Percentiles rank a stretch among this genome's conserved stretches.
phyloP scores from a whole-genome alignment of 371 early-diverging fungal genomes.

The Mortierella sp. region DNA sequence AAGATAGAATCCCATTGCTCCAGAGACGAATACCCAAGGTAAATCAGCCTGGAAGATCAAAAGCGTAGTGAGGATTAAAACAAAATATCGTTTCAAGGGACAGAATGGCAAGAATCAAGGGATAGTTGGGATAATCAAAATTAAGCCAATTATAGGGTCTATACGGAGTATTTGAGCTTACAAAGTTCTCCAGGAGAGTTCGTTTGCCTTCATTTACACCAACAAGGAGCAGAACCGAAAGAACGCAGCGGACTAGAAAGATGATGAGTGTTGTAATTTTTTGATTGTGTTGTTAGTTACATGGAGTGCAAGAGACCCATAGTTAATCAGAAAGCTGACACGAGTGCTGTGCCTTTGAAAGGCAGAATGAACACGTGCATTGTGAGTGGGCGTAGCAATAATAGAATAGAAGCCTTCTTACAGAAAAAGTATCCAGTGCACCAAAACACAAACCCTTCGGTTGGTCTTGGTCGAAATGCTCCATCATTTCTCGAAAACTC shows the following conservation, averaged over 20 bases:
- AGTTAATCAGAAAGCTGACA: too few species aligned
- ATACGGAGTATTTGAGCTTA: constrained; percentile 14
- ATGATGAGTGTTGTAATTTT: not conserved
- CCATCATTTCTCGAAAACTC: constrained; percentile 53
- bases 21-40: constrained; percentile 55
- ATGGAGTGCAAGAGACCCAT: too few species aligned
- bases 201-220: constrained; percentile 53
- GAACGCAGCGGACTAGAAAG: constrained; percentile 42
- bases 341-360: not conserved
- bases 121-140: not conserved
- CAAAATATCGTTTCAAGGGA: not conserved
- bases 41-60: constrained; percentile 40
- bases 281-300: constrained; percentile 4
- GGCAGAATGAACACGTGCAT: too few species aligned
- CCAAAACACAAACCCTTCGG: constrained; percentile 56
- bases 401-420: constrained; percentile 3
- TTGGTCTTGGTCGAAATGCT: constrained; percentile 53
- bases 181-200: constrained; percentile 47
- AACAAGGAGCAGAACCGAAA: constrained; percentile 44
- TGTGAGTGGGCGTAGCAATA: not conserved
- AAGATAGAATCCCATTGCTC: constrained; percentile 54
- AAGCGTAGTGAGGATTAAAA: not conserved
- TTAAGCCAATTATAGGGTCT: not conserved
- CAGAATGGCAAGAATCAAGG: not conserved
- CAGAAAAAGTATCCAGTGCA: constrained; percentile 56